Percentiles rank a stretch among this genome's conserved stretches.
Evolutionary conservation across 495 filamentous ascomycete genomes (phyloP).

Genomic region (Xylaria flabelliformis): DNA sequence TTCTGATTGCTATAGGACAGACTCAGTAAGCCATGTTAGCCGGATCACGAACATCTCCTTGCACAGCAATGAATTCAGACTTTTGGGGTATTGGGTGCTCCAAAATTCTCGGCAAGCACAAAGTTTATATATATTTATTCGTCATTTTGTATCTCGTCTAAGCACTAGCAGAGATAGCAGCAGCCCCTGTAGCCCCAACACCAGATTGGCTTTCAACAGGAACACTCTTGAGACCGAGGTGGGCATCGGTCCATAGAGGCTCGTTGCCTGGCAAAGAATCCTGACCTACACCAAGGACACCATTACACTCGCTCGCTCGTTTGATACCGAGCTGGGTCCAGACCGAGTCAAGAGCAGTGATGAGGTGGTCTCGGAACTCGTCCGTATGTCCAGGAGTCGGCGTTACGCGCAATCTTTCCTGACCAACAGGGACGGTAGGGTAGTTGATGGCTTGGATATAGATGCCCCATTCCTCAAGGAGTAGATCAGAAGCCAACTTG

Average conservation of each 20-base stretch:
- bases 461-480: background rate
- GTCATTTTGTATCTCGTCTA: background rate
- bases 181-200: constrained; percentile 2
- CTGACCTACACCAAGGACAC: background rate
- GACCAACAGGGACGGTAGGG: background rate
- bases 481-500: background rate
- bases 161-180: background rate
- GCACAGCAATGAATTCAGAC: background rate
- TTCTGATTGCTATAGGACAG: background rate
- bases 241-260: constrained; percentile 3
- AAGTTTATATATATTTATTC: background rate
- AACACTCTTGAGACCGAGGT: constrained; percentile 1
- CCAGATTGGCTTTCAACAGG: constrained; percentile 1
- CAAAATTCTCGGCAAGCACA: background rate
- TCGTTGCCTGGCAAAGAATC: background rate
- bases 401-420: background rate
- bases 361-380: constrained; percentile 4
- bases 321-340: constrained; percentile 5
- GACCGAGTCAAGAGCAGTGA: constrained; percentile 7
- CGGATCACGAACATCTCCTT: background rate
- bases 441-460: constrained; percentile 2
- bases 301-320: background rate
- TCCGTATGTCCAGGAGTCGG: background rate
- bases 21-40: background rate
- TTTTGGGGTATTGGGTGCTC: background rate